These are phyloP conservation scores for Cryptococcus wingfieldii DNA, from an alignment of 1,284 basidiomycete species.

Conservation along the genomic window DNA sequence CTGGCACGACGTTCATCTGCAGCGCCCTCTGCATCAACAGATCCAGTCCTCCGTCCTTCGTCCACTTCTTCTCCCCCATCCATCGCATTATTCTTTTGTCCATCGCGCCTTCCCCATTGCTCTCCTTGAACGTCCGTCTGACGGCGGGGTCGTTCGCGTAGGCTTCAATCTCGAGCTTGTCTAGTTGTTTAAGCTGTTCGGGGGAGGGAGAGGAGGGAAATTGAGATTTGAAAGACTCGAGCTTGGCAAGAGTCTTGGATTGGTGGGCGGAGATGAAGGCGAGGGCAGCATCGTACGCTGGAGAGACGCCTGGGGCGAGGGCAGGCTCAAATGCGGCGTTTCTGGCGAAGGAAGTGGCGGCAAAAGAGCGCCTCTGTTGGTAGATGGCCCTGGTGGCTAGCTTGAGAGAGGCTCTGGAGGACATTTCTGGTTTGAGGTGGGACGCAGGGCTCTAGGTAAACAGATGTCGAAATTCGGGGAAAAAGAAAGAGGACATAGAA, in stretches of 20 bases:
- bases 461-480: no score
- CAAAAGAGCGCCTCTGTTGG: conserved; percentile 6
- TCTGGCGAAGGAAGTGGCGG: conserved; percentile 5
- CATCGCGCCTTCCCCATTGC: conserved; percentile 43
- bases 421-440: not conserved
- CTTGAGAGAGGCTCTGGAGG: not conserved
- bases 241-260: conserved; percentile 5
- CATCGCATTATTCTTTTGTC: conserved; percentile 66
- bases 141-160: conserved; percentile 42
- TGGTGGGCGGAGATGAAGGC: conserved; percentile 27
- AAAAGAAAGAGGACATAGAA: no score
- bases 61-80: conserved; percentile 79
- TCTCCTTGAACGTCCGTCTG: conserved; percentile 35
- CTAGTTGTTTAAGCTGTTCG: conserved; percentile 17
- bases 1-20: conserved; percentile 86
- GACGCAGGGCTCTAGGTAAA: no score
- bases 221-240: conserved; percentile 12
- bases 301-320: conserved; percentile 34
- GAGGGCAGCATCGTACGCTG: conserved; percentile 47
- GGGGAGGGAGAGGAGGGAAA: conserved; percentile 8
- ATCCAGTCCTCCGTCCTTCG: conserved; percentile 74
- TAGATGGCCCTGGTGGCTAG: conserved; percentile 11
- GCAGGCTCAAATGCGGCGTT: conserved; percentile 31
- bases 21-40: conserved; percentile 85
- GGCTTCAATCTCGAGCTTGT: conserved; percentile 37